Evolutionary conservation across 805 yeast species (phyloP).

Genomic region (Wickerhamiella bombiphila): DNA sequence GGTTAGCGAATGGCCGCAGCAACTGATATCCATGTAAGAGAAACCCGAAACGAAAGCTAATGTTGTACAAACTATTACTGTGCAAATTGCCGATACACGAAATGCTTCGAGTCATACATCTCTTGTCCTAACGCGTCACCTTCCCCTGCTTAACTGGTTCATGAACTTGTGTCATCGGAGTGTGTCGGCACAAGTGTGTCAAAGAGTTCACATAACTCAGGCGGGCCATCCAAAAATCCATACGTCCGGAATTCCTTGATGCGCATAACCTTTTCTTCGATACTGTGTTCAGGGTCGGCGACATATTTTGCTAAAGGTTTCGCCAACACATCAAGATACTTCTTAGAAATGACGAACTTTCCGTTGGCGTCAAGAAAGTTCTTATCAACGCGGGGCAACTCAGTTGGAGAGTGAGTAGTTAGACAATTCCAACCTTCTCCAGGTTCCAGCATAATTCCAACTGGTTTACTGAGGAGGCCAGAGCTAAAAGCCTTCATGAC

Average conservation of each 20-base stretch:
- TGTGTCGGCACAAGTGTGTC: conserved; percentile 2
- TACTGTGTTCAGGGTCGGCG: conserved; percentile 2
- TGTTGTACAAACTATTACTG: no score
- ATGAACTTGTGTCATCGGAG: no score
- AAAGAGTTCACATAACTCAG: conserved; percentile 16
- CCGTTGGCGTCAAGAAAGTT: conserved; percentile 12
- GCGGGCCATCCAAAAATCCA: conserved; percentile 20
- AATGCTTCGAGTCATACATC: no score
- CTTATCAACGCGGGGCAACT: conserved; percentile 7
- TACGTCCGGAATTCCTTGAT: conserved; percentile 18
- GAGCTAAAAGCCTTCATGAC: conserved; percentile 59
- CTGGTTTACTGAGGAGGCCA: conserved; percentile 46
- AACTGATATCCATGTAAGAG: no score
- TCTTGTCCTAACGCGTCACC: no score
- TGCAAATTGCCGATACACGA: no score
- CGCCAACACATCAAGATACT: conserved; percentile 10
- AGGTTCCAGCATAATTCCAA: conserved; percentile 47
- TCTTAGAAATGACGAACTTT: conserved; percentile 15
- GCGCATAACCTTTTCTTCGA: conserved; percentile 6
- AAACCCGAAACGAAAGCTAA: no score
- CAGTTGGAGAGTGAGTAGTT: background rate
- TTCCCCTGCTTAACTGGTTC: no score
- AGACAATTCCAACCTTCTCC: conserved; percentile 61
- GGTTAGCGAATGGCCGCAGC: no score
- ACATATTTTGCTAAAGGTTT: conserved; percentile 6